phyloP scores from a whole-genome alignment of 768 basidiomycete genomes.

The Scleroderma bovista region DNA sequence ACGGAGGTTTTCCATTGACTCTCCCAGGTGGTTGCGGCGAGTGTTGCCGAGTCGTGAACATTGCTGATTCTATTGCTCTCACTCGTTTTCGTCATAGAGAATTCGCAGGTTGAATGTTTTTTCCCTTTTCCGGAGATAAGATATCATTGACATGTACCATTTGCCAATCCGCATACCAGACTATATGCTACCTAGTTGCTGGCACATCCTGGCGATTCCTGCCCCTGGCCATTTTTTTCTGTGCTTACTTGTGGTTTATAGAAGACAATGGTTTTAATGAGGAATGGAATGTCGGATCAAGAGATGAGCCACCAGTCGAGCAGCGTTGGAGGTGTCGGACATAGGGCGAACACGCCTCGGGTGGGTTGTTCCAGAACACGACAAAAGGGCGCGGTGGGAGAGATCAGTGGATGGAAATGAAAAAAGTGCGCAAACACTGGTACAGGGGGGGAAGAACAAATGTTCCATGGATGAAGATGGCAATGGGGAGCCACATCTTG shows the following conservation, averaged over 20 bases:
- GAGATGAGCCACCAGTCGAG: no score
- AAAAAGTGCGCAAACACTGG: not conserved
- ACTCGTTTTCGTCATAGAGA: slow-evolving; percentile 11
- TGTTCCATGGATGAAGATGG: not conserved
- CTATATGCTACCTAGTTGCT: slow-evolving; percentile 5
- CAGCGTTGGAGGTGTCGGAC: no score
- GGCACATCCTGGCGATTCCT: not conserved
- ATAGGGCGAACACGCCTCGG: not conserved
- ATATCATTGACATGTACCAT: slow-evolving; percentile 29
- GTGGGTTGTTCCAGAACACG: not conserved
- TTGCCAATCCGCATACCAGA: slow-evolving; percentile 24
- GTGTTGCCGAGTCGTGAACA: not conserved
- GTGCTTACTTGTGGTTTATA: not conserved
- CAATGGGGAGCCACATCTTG: not conserved
- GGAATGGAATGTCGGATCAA: not conserved
- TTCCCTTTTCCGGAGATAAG: slow-evolving; percentile 18
- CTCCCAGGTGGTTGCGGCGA: not conserved
- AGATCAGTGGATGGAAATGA: not conserved
- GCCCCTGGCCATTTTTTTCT: not conserved
- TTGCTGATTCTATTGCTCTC: not conserved
- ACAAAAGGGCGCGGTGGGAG: not conserved
- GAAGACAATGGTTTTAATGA: not conserved
- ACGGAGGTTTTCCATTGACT: no score
- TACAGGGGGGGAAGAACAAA: not conserved
- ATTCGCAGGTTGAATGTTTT: slow-evolving; percentile 13